Evolutionary conservation across 495 filamentous ascomycete genomes (phyloP), one percentile per base, ranked within the genome.

Genomic region (Aspergillus sclerotioniger): DNA sequence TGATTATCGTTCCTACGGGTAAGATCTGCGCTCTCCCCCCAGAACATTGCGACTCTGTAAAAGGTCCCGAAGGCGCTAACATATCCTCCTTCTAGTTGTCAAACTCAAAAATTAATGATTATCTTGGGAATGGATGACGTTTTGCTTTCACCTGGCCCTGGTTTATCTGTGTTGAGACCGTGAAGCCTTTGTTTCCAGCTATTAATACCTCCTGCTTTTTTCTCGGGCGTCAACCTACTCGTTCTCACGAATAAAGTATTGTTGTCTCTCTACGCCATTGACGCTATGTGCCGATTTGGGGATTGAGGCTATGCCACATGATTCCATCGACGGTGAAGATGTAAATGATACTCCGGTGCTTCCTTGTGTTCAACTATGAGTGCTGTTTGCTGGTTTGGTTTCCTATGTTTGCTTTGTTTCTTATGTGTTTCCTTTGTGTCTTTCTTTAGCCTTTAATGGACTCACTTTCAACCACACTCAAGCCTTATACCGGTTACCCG

Each of bases 1-100:
- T 98, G 68, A 97, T 98, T 68, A 92, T 97, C 66, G 87, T 96
- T 56, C 91, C 91, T 50, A 78, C 87, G 59, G 90, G 93, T 94
- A 84, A 73, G 75, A 58, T 56, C 61, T 50, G 31, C 47, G 16
- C 35, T 62, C 45, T 50, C 20, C 29, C 48, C 32, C 21, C 7
- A 55, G 28, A 19, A 13, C 28, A 20, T 37, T 51, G 12, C 61
- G 31, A 16, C 43, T 54, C 41, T 32, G 20, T 20, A 25, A 35
- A 31, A 29, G 9, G 21, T 28, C 50, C 31, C 20, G 39, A 51
- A 53, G 25, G 45, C 53, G 37, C 63, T 75, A 67, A 72, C 46
- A 2, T 31, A 8, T 21, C 45, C 21, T 44, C 16, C 48, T 31
- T 54, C 28, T 51, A 73, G 74, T 75, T 57, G 66, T 71, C 56